Conservation (phyloP, 2,329 filamentous ascomycete genomes). For the Ceratocystiopsis sp. region DNA sequence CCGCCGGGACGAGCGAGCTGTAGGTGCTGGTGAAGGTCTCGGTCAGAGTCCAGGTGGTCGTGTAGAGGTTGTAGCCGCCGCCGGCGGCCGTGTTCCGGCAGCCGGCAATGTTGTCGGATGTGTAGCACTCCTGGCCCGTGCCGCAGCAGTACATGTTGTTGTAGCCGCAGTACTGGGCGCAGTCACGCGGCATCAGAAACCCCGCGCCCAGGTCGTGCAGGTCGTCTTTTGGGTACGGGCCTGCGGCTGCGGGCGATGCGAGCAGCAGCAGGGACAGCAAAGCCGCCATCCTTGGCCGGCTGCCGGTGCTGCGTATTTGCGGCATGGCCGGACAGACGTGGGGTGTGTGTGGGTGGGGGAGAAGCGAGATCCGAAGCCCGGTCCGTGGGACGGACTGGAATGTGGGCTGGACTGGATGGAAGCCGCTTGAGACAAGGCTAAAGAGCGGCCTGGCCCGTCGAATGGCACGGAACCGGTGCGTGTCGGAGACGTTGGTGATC, state of each 20-base stretch:
- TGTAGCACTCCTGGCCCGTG: conserved; percentile 32
- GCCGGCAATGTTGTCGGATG: conserved; percentile 30
- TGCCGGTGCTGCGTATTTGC: not conserved
- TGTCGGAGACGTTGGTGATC: no score
- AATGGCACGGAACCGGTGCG: no score
- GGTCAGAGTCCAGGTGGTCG: conserved; percentile 45
- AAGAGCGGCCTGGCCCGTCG: no score
- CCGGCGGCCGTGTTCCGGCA: conserved; percentile 23
- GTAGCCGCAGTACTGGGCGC: conserved; percentile 35
- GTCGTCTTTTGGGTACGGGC: conserved; percentile 32
- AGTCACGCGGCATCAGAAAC: conserved; percentile 32
- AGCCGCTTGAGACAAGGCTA: not conserved
- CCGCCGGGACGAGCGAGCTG: conserved; percentile 30
- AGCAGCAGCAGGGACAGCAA: conserved; percentile 2
- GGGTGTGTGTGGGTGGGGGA: not conserved
- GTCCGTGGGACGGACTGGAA: conserved; percentile 2
- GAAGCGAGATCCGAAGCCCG: not conserved
- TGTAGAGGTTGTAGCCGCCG: conserved; percentile 21
- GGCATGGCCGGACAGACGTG: conserved; percentile 1
- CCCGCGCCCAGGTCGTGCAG: conserved; percentile 31
- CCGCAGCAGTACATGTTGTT: conserved; percentile 39
- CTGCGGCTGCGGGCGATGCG: conserved; percentile 19
- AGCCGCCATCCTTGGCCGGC: not conserved
- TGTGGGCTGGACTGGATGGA: not conserved
- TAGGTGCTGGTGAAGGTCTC: conserved; percentile 42